Evolutionary conservation across 2,329 filamentous ascomycete species (phyloP).

Genomic region (Arthrobotrys sinensis): DNA sequence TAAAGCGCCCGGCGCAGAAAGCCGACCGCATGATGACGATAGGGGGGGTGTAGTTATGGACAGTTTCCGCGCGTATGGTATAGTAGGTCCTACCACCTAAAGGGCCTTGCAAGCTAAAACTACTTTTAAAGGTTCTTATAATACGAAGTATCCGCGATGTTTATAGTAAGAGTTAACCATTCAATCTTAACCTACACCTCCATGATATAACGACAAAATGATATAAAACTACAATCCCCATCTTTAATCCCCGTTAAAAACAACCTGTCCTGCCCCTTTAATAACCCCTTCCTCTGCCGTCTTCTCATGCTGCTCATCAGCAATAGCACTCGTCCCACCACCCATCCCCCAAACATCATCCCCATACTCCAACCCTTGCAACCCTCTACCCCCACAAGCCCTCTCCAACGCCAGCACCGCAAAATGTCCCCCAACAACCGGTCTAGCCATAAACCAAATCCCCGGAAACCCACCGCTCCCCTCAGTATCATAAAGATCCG

Average conservation of each 20-base stretch:
- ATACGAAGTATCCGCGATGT: no score
- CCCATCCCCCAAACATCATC: slow-evolving; percentile 52
- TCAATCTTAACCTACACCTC: no score
- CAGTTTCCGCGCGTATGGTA: no score
- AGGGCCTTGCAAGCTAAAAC: no score
- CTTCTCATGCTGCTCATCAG: neutral
- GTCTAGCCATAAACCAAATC: slow-evolving; percentile 82
- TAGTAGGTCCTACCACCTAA: no score
- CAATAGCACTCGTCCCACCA: neutral
- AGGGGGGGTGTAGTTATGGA: no score
- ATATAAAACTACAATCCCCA: no score
- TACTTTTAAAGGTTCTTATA: no score
- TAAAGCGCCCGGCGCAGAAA: no score
- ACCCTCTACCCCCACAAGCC: slow-evolving; percentile 80
- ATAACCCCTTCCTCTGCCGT: neutral
- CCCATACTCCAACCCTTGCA: slow-evolving; percentile 72
- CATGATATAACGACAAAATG: no score
- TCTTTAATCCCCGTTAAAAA: slow-evolving; percentile 11
- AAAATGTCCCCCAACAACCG: slow-evolving; percentile 89
- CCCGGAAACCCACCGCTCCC: slow-evolving; percentile 81
- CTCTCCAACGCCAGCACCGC: slow-evolving; percentile 85
- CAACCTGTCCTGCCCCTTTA: slow-evolving; percentile 7
- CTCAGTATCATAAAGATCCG: slow-evolving; percentile 87
- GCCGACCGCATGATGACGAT: no score
- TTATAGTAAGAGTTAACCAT: no score